Percentiles rank a stretch among this genome's conserved stretches.
These are phyloP conservation scores for Immersiporthe knoxdaviesiana DNA, from an alignment of 2,329 filamentous ascomycete species.

Conservation along the genomic window DNA sequence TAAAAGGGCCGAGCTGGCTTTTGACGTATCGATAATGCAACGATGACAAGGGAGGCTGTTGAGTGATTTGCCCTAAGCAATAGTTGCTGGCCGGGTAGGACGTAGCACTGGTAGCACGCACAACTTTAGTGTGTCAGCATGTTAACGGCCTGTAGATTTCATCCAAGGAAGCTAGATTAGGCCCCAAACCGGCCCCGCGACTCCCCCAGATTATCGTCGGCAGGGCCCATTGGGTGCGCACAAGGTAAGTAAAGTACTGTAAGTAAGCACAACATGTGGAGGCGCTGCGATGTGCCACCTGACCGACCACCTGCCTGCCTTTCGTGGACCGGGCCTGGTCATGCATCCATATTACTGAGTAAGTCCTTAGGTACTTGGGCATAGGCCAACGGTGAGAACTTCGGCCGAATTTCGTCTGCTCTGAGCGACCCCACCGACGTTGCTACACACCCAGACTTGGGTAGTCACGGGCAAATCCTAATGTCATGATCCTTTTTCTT, in stretches of 20 bases:
- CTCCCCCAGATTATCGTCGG: background rate
- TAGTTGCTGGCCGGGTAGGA: background rate
- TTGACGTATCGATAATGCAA: background rate
- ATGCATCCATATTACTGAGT: background rate
- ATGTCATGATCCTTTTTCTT: background rate
- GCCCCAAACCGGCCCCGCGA: background rate
- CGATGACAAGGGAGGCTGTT: background rate
- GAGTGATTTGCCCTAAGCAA: background rate
- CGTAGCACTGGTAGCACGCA: too few relatives aligned
- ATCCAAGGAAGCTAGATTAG: background rate
- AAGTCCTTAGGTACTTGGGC: background rate
- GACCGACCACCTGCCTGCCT: background rate
- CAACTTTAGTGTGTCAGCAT: background rate
- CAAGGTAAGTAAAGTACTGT: too few relatives aligned
- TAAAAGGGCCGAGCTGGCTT: slow-evolving; percentile 2
- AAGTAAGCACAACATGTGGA: background rate
- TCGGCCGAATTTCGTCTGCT: background rate
- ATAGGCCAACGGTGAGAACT: background rate
- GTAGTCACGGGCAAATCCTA: too few relatives aligned
- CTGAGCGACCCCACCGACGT: background rate
- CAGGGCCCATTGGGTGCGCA: background rate
- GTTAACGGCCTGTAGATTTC: background rate
- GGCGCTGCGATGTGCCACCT: background rate
- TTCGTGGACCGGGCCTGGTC: background rate
- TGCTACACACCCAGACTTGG: background rate